Evolutionary conservation across 2,329 filamentous ascomycete species (phyloP).

Genomic region (Arthrinium puccinioides): DNA sequence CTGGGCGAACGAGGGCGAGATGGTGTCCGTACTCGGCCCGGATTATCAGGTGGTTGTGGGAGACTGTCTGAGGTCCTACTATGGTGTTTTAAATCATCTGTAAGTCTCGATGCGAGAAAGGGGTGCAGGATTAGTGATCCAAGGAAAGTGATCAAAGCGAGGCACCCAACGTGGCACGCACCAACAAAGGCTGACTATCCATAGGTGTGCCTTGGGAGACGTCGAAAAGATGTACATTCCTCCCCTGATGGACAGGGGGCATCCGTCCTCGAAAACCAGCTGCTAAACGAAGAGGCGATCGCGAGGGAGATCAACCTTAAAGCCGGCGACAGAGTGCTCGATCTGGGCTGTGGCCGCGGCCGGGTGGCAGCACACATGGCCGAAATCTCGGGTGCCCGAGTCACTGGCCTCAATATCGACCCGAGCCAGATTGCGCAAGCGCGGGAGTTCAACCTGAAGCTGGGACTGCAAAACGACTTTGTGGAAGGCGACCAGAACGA

Average conservation of each 20-base stretch:
- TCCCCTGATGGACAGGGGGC: slow-evolving; percentile 42
- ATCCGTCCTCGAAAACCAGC: slow-evolving; percentile 42
- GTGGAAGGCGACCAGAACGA: slow-evolving; percentile 43
- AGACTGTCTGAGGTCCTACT: slow-evolving; percentile 43
- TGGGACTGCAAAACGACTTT: slow-evolving; percentile 34
- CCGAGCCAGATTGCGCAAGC: slow-evolving; percentile 35
- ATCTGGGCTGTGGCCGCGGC: slow-evolving; percentile 45
- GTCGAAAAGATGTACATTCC: slow-evolving; percentile 55
- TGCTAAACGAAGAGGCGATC: slow-evolving; percentile 44
- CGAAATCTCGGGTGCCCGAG: slow-evolving; percentile 34
- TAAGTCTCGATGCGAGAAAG: too few species aligned
- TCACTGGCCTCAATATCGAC: slow-evolving; percentile 48
- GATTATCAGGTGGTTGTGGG: slow-evolving; percentile 43
- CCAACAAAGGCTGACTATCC: too few species aligned
- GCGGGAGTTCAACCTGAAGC: slow-evolving; percentile 19
- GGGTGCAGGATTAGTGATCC: too few species aligned
- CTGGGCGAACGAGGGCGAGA: slow-evolving; percentile 42
- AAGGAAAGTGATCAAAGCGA: too few species aligned
- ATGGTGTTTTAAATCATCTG: slow-evolving; percentile 46
- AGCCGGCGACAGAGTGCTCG: slow-evolving; percentile 37
- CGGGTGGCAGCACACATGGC: slow-evolving; percentile 47
- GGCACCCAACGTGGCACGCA: too few species aligned
- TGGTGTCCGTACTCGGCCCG: slow-evolving; percentile 38
- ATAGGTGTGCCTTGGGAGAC: slow-evolving; percentile 37
- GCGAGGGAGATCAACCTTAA: slow-evolving; percentile 37